Conservation (phyloP, 495 filamentous ascomycete genomes). For the Trichoderma virens region DNA sequence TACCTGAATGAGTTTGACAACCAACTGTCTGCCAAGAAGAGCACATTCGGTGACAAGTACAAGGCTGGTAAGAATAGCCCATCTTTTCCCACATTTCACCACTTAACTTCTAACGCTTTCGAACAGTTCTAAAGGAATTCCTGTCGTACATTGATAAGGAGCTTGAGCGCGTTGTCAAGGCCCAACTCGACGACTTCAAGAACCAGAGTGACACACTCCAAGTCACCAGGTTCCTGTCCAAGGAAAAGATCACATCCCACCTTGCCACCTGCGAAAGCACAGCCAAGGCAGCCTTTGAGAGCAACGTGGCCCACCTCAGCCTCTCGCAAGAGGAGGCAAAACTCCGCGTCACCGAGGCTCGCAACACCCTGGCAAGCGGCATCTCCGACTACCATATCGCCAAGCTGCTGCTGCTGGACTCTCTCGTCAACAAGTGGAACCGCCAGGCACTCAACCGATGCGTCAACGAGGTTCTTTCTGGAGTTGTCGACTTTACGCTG, state of each 20-base stretch:
- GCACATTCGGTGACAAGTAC: background rate
- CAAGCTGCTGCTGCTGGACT: background rate
- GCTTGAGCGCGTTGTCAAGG: background rate
- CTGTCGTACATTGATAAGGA: background rate
- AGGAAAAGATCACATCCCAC: background rate
- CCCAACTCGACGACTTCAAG: constrained; percentile 4
- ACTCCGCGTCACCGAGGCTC: background rate
- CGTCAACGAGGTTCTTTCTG: background rate
- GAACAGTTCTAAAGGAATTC: background rate
- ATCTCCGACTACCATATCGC: constrained; percentile 4
- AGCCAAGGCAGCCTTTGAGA: background rate
- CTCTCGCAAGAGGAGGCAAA: background rate
- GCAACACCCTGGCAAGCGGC: background rate
- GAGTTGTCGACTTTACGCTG: background rate
- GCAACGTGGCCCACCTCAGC: background rate
- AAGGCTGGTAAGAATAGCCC: background rate
- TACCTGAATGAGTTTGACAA: constrained; percentile 1
- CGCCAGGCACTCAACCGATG: background rate
- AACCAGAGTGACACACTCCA: background rate
- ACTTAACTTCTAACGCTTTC: background rate
- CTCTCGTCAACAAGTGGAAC: constrained; percentile 4
- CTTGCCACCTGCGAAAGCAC: background rate
- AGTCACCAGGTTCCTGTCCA: background rate
- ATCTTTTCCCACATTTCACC: background rate
- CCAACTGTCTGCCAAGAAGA: constrained; percentile 1